These are phyloP conservation scores for Nicotiana paniculata DNA, from an alignment of 257 asterid genomes.

Conservation along the genomic window DNA sequence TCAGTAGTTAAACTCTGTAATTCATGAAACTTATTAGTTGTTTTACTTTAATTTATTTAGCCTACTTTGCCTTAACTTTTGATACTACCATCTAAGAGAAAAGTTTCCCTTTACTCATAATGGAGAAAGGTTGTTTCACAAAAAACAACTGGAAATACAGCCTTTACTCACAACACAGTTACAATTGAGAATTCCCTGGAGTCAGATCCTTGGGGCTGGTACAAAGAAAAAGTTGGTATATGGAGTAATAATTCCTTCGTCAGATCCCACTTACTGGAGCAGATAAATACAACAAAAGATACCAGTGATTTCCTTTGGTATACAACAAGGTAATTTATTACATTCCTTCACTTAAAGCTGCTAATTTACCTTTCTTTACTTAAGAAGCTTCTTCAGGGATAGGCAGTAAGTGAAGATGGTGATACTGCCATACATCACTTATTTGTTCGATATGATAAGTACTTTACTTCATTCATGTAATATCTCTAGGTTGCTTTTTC, in stretches of 20 bases:
- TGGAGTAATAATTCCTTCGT: conserved; percentile 42
- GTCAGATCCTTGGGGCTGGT: conserved; percentile 64
- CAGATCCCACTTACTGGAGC: conserved; percentile 54
- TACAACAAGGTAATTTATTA: conserved; percentile 42
- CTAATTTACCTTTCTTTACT: not conserved
- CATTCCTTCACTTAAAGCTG: not conserved
- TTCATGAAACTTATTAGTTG: too few relatives aligned
- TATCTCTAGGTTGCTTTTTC: not conserved
- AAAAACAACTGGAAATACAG: conserved; percentile 28
- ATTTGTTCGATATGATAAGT: not conserved
- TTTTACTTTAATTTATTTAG: too few relatives aligned
- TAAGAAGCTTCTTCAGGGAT: not conserved
- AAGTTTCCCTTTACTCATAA: not conserved
- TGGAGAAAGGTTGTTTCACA: conserved; percentile 48
- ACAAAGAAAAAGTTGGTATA: conserved; percentile 51
- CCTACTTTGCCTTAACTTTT: not conserved
- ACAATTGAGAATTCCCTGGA: conserved; percentile 24
- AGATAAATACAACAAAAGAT: conserved; percentile 78
- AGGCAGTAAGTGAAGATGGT: not conserved
- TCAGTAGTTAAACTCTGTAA: not conserved
- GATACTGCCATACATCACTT: too few relatives aligned
- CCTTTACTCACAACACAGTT: conserved; percentile 21
- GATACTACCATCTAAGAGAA: conserved; percentile 7
- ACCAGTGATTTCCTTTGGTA: conserved; percentile 73
- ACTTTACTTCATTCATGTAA: not conserved